Evolutionary conservation across 2,329 filamentous ascomycete species (phyloP), one percentile per base, ranked within the genome.

Genomic region (Biscogniauxia mediterranea): DNA sequence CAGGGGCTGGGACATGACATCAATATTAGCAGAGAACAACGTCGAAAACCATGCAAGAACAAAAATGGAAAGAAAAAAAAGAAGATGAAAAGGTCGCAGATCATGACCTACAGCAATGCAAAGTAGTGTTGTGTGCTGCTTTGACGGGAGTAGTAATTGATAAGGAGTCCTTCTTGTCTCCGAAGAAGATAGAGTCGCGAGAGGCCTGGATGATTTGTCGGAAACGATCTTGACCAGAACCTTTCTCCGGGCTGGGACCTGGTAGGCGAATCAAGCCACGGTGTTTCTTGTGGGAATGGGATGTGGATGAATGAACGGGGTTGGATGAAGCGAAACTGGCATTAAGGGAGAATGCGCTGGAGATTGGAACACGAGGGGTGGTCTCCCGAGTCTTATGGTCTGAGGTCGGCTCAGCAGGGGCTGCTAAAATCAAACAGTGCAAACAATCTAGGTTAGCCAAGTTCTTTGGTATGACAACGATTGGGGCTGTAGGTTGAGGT

Each of bases 181-280:
- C 42, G 49, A 52, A 21, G 17, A 56, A 20, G n/a, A 11, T 6
- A 46, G 5, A 13, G 15, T 38, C 55, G 2, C 26, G 20, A n/a
- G 32, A 26, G 17, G 26, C 51, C 54, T 54, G 28, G 38, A 72
- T 60, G 13, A 71, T 54, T 50, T 68, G 64, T 17, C 68, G 68
- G 56, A 72, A 70, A 8, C 69, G 68, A 54, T 72, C 68, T 56
- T 71, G 69, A 5, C 67, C 66, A 49, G 70, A 72, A 42, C 68
- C 69, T 61, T 68, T 68, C 57, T 66, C 32, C 8, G 66, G 69
- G 49, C 61, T 59, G 23, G 68, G 70, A 21, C 70, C 68, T 42
- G 52, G 55, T 3, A 50, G 49, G 21, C 20, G 53, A 9, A 20
- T 8, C 19, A 46, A 7, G 2, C 38, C 38, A 46, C 38, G 4